Percentiles rank a stretch among this genome's conserved stretches.
phyloP scores from a whole-genome alignment of 345 rosid species.

The Odontarrhena argentea region DNA sequence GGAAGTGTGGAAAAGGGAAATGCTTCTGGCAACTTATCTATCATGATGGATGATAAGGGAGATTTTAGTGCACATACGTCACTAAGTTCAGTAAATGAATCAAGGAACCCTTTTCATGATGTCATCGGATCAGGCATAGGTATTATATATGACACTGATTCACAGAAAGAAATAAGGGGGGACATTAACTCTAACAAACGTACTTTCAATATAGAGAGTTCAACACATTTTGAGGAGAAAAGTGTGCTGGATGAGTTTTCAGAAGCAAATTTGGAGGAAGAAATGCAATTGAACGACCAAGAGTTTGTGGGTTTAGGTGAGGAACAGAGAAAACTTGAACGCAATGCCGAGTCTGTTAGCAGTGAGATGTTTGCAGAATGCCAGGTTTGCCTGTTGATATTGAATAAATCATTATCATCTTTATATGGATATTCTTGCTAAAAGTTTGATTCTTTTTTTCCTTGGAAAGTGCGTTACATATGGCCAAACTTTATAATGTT shows the following conservation, averaged over 20 bases:
- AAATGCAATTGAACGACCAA: slow-evolving; percentile 58
- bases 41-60: slow-evolving; percentile 22
- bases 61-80: slow-evolving; percentile 24
- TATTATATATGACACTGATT: slow-evolving; percentile 41
- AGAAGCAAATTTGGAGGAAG: slow-evolving; percentile 69
- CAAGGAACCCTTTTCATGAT: slow-evolving; percentile 37
- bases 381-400: slow-evolving; percentile 56
- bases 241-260: slow-evolving; percentile 44
- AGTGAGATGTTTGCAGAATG: slow-evolving; percentile 95
- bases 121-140: slow-evolving; percentile 32
- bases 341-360: slow-evolving; percentile 92
- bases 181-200: slow-evolving; percentile 18
- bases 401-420: slow-evolving; percentile 11
- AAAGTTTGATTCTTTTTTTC: not conserved
- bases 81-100: slow-evolving; percentile 35
- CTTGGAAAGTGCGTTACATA: not conserved
- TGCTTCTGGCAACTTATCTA: slow-evolving; percentile 22
- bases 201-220: slow-evolving; percentile 32
- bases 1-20: slow-evolving; percentile 36
- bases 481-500: not conserved
- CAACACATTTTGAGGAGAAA: slow-evolving; percentile 36
- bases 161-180: slow-evolving; percentile 38
- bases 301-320: slow-evolving; percentile 64
- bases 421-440: slow-evolving; percentile 1
- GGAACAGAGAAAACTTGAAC: slow-evolving; percentile 88